Conservation (phyloP, 2,329 filamentous ascomycete genomes). For the Fusarium mangiferae region DNA sequence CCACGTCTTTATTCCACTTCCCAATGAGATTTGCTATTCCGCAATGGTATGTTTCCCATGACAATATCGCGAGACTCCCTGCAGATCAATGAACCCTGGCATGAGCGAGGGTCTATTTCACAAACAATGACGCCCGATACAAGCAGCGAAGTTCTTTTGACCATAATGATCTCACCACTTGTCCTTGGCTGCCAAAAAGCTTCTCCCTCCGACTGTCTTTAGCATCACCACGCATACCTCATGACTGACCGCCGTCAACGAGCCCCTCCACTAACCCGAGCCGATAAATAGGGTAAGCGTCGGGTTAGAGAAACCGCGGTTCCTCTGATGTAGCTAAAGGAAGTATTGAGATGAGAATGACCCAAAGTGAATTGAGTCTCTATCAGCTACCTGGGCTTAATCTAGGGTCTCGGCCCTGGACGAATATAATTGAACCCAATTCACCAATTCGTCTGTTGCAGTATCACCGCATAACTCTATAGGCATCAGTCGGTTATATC, state of each 20-base stretch:
- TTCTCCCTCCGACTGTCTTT: too few species aligned
- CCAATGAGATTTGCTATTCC: background rate
- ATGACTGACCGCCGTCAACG: background rate
- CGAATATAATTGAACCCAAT: background rate
- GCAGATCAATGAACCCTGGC: background rate
- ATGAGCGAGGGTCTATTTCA: background rate
- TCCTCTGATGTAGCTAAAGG: background rate
- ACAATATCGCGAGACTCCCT: background rate
- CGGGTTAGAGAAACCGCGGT: background rate
- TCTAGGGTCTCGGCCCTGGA: background rate
- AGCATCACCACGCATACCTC: background rate
- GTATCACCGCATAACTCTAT: background rate
- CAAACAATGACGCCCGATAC: background rate
- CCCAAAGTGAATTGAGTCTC: background rate
- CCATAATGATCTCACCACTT: background rate
- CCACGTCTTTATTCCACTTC: rapidly evolving
- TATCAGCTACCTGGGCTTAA: background rate
- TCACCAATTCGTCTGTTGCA: background rate
- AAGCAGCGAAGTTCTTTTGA: too few species aligned
- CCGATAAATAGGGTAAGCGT: background rate
- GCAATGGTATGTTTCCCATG: rapidly evolving
- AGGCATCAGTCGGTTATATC: background rate
- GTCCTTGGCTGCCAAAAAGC: background rate
- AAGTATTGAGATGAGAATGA: background rate
- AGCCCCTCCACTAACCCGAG: background rate